phyloP scores from a whole-genome alignment of 345 rosid genomes.

The Rhizophora apiculata region DNA sequence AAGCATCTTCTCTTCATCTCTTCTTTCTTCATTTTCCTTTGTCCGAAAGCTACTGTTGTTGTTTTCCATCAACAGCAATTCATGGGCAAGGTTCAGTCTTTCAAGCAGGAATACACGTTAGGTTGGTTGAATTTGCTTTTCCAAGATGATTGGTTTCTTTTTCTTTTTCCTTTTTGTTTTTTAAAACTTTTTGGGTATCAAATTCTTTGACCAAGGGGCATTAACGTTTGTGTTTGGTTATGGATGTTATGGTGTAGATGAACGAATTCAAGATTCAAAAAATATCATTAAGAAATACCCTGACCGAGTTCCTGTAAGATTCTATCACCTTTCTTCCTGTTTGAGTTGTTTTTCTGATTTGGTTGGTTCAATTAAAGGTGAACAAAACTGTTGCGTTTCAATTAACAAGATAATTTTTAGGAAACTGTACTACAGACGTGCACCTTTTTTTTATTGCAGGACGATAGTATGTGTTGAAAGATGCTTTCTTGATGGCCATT shows the following conservation, averaged over 20 bases:
- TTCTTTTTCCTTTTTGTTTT: background rate
- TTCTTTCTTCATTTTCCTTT: background rate
- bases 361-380: too few relatives aligned
- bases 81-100: conserved; percentile 39
- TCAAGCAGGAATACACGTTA: conserved; percentile 32
- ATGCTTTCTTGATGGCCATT: background rate
- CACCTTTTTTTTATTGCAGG: too few relatives aligned
- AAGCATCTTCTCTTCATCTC: background rate
- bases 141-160: background rate
- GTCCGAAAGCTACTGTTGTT: background rate
- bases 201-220: background rate
- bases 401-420: too few relatives aligned
- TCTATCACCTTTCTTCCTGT: background rate
- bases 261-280: conserved; percentile 56
- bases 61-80: background rate
- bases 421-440: too few relatives aligned
- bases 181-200: background rate
- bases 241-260: conserved; percentile 30
- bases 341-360: background rate
- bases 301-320: conserved; percentile 65
- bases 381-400: too few relatives aligned
- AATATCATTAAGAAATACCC: conserved; percentile 54
- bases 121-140: conserved; percentile 18
- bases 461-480: background rate
- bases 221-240: background rate